Evolutionary conservation across 192 early-diverging fungal species (phyloP).

Genomic region (Powellomyces hirtus): DNA sequence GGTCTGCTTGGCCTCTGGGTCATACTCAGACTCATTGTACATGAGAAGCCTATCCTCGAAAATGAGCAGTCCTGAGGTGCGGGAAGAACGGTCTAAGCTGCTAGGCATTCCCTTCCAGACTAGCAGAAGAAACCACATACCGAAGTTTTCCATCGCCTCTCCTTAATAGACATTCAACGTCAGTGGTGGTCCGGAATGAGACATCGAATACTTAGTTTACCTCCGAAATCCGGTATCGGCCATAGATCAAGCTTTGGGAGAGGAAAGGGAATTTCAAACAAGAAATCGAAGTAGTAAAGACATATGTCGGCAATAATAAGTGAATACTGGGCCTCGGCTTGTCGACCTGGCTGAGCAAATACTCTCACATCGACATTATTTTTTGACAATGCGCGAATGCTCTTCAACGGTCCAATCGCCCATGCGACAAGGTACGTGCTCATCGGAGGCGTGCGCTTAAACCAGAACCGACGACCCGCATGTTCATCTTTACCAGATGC

Average conservation of each 20-base stretch:
- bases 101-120: too few relatives aligned
- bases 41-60: slow-evolving; percentile 1
- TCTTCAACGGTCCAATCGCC: neutral
- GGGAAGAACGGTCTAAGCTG: too few relatives aligned
- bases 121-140: too few relatives aligned
- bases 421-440: slow-evolving; percentile 87
- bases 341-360: neutral
- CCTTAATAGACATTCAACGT: neutral
- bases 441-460: slow-evolving; percentile 76
- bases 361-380: neutral
- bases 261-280: slow-evolving; percentile 79
- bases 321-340: neutral
- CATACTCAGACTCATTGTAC: slow-evolving; percentile 53
- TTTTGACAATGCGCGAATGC: neutral
- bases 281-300: slow-evolving; percentile 73
- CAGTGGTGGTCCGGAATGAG: neutral
- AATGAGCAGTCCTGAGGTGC: slow-evolving; percentile 71
- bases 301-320: slow-evolving; percentile 57
- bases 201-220: neutral
- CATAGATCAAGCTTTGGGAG: slow-evolving; percentile 78
- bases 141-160: slow-evolving; percentile 90
- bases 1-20: slow-evolving; percentile 70
- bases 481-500: slow-evolving; percentile 27
- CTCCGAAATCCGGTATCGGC: slow-evolving; percentile 78
- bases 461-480: slow-evolving; percentile 55